Evolutionary conservation across 1,139 yeast species (phyloP).

Genomic region (Magnusiomyces ingens): DNA sequence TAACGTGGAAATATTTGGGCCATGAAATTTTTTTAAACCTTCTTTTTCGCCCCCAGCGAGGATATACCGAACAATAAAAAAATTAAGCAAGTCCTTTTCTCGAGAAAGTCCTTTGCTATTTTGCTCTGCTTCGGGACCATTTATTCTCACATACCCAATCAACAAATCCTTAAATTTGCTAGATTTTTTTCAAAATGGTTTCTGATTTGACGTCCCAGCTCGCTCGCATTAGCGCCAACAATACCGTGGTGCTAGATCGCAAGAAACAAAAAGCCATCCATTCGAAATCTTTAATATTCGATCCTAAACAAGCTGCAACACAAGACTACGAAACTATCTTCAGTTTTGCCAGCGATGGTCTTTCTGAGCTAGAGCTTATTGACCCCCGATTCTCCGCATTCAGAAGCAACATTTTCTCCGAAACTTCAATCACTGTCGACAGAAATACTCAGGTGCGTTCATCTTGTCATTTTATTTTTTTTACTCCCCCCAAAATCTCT

Average conservation of each 20-base stretch:
- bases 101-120: too few relatives aligned
- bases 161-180: too few relatives aligned
- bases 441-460: constrained; percentile 56
- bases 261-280: constrained; percentile 81
- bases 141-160: too few relatives aligned
- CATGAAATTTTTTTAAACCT: too few relatives aligned
- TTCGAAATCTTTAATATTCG: constrained; percentile 80
- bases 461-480: constrained; percentile 8
- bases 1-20: too few relatives aligned
- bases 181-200: constrained; percentile 19
- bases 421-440: constrained; percentile 69
- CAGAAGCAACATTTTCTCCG: constrained; percentile 68
- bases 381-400: constrained; percentile 73
- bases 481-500: not conserved
- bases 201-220: constrained; percentile 74
- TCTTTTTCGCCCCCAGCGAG: too few relatives aligned
- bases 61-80: too few relatives aligned
- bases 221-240: constrained; percentile 58
- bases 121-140: too few relatives aligned
- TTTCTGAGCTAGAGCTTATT: constrained; percentile 60
- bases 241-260: constrained; percentile 77
- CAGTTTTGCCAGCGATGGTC: constrained; percentile 66
- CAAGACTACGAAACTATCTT: constrained; percentile 86
- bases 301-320: constrained; percentile 78
- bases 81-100: too few relatives aligned